Evolutionary conservation across 2,329 filamentous ascomycete genomes (phyloP), one percentile per base, ranked within the genome.

Genomic region (Colletotrichum horii): DNA sequence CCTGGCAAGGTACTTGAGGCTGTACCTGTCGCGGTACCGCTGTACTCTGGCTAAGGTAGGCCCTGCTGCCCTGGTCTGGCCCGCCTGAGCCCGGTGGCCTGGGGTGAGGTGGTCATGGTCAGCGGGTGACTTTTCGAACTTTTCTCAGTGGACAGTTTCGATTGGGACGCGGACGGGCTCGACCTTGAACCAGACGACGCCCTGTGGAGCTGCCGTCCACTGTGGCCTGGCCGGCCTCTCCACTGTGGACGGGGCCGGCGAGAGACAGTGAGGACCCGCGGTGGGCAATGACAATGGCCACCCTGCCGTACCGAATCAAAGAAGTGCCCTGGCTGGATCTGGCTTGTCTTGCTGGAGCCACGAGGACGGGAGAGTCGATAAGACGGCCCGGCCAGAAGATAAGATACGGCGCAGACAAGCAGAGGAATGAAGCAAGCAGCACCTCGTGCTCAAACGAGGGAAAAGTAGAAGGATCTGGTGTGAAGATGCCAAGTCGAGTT

Each of bases 131-230:
- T 76, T 74, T 75, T 76, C 43, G 74, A 76, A 69, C 70, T 76
- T 76, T 76, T 75, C 73, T 73, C 74, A 76, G 74, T 74, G 74
- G 70, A 75, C 70, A 69, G 70, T 75, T 75, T 75, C 73, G 56
- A 73, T 75, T 75, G 73, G 70, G 73, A 71, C 70, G 64, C 43
- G 48, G 70, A 48, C 73, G 64, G 73, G 73, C 73, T 73, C 64
- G 58, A 69, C 73, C 70, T 60, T 65, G 73, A 65, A 73, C 73
- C 73, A 73, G 58, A 69, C 26, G 38, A 58, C 43, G 70, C 70
- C 64, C 34, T 68, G 73, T 73, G 73, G 73, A 73, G 48, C 56
- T 26, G 15, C 56, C 69, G 56, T 67, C 73, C 64, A 73, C 34
- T 58, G 58, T 75, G 64, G 32, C 28, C 58, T 58, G 65, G 48